Conservation (phyloP, 2,329 filamentous ascomycete species). For the Endocalyx cinctus region DNA sequence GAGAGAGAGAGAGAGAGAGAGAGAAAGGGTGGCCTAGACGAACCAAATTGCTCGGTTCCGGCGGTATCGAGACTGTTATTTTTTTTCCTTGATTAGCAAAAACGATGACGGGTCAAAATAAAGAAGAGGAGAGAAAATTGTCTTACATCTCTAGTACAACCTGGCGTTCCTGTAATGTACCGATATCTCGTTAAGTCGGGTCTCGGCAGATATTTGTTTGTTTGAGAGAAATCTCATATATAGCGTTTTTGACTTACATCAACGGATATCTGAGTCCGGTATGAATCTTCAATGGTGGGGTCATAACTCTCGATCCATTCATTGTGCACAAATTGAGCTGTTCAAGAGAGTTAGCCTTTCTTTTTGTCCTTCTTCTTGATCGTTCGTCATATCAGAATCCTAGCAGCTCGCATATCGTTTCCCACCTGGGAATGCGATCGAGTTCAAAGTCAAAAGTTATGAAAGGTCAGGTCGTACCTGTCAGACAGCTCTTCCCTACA, state of each 20-base stretch:
- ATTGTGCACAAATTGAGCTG: slow-evolving; percentile 90
- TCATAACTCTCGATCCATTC: slow-evolving; percentile 90
- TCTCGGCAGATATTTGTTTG: too few relatives aligned
- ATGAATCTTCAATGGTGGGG: slow-evolving; percentile 74
- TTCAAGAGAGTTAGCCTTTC: slow-evolving; percentile 12
- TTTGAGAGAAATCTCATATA: too few relatives aligned
- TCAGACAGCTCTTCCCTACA: slow-evolving; percentile 89
- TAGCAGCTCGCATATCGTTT: too few relatives aligned
- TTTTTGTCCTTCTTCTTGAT: too few relatives aligned
- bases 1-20: slow-evolving; percentile 2
- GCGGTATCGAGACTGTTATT: slow-evolving; percentile 81
- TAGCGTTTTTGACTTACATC: slow-evolving; percentile 59
- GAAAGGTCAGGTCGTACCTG: slow-evolving; percentile 50
- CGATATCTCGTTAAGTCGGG: too few relatives aligned
- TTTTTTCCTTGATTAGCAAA: too few relatives aligned
- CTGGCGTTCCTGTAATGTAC: slow-evolving; percentile 71
- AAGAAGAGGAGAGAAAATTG: too few relatives aligned
- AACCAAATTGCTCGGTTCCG: slow-evolving; percentile 90
- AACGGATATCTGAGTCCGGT: slow-evolving; percentile 70
- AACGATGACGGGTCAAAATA: too few relatives aligned
- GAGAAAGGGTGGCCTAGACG: slow-evolving; percentile 30
- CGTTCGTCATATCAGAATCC: too few relatives aligned
- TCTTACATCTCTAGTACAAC: slow-evolving; percentile 84
- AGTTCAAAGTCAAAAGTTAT: slow-evolving; percentile 2
- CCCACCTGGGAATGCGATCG: too few relatives aligned